Evolutionary conservation across 306 rosid genomes (phyloP).

Genomic region (Rosa lucieae): DNA sequence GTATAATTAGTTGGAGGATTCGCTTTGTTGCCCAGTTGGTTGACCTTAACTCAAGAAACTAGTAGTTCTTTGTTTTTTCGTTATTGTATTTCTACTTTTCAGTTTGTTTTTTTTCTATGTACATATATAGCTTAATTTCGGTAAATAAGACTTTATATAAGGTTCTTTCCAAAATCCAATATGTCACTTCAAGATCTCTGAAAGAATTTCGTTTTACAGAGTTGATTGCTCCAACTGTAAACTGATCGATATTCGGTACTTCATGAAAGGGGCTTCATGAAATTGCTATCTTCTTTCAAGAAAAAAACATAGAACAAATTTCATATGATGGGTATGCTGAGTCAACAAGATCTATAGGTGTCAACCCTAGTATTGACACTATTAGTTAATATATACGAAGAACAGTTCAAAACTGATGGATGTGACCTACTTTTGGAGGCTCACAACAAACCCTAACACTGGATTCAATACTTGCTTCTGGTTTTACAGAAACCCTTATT

Average conservation of each 20-base stretch:
- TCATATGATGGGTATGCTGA: neutral
- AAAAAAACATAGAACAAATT: too few species aligned
- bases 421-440: conserved; percentile 30
- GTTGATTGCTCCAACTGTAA: neutral
- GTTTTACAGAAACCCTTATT: neutral
- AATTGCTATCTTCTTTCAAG: too few species aligned
- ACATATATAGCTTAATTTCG: neutral
- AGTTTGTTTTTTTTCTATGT: too few species aligned
- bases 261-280: neutral
- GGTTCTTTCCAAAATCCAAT: neutral
- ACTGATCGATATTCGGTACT: neutral
- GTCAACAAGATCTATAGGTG: conserved; percentile 2
- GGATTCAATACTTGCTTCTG: neutral
- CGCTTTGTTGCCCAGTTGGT: neutral
- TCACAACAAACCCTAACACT: conserved; percentile 4
- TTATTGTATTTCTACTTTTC: neutral
- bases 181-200: neutral
- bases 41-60: neutral
- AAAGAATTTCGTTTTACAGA: neutral
- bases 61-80: neutral
- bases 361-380: conserved; percentile 7
- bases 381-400: neutral
- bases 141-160: neutral
- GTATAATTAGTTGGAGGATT: neutral
- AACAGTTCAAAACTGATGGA: conserved; percentile 10